phyloP scores from a whole-genome alignment of 2,329 filamentous ascomycete species.

The Cladosporium phlei region DNA sequence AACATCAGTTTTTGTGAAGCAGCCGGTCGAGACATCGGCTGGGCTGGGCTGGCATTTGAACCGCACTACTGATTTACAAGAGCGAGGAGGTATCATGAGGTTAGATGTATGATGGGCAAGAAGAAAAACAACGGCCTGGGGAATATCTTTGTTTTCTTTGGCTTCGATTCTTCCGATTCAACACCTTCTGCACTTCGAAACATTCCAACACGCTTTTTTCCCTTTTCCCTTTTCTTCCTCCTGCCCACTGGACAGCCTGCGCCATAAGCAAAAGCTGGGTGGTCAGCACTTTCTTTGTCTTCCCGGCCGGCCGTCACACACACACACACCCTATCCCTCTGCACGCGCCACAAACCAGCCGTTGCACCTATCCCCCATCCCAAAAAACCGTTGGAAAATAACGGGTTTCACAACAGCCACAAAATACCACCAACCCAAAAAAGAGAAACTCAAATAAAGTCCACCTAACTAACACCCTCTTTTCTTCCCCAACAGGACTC shows the following conservation, averaged over 20 bases:
- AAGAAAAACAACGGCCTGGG: constrained; percentile 12
- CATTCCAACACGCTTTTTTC: too few relatives aligned
- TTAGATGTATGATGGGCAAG: constrained; percentile 13
- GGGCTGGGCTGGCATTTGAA: too few relatives aligned
- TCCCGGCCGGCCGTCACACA: background rate
- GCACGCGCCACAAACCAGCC: background rate
- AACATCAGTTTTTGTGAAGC: background rate
- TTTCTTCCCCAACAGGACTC: background rate
- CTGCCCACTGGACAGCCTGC: constrained; percentile 1
- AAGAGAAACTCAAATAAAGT: too few relatives aligned
- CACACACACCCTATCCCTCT: background rate
- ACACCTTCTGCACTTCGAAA: constrained; percentile 1
- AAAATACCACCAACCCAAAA: too few relatives aligned
- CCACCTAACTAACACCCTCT: too few relatives aligned
- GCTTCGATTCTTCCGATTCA: constrained; percentile 1
- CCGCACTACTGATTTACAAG: too few relatives aligned
- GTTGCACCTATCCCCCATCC: background rate
- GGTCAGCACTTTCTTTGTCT: constrained; percentile 12
- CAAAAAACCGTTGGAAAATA: too few relatives aligned
- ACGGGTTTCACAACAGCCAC: too few relatives aligned
- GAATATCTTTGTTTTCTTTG: constrained; percentile 8
- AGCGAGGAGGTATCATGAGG: constrained; percentile 8
- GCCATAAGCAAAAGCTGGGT: too few relatives aligned
- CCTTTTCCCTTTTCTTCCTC: constrained; percentile 4
- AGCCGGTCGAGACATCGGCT: background rate